A percentile compares a stretch with the other conserved stretches of the same genome.
phyloP scores from a whole-genome alignment of 1,139 yeast species.

The Diutina siamensis region DNA sequence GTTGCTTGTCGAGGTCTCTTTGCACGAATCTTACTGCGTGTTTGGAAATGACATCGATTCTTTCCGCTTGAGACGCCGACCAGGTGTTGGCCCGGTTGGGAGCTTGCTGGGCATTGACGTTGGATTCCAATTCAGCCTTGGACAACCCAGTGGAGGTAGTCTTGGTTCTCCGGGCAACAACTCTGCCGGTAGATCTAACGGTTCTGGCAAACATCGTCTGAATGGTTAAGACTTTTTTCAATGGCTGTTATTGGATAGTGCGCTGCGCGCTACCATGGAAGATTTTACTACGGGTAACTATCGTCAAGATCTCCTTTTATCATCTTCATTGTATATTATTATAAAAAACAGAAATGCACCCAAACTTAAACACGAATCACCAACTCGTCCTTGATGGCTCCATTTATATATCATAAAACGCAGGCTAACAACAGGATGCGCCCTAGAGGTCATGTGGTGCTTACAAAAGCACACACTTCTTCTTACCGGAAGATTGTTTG shows the following conservation, averaged over 20 bases:
- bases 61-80: constrained; percentile 59
- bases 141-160: constrained; percentile 1
- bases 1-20: constrained; percentile 55
- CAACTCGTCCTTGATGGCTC: neutral
- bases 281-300: neutral
- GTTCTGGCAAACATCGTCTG: constrained; percentile 2
- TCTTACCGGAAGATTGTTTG: constrained; percentile 38
- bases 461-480: constrained; percentile 51
- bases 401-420: neutral
- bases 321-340: constrained; percentile 3
- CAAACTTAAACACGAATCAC: neutral
- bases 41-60: constrained; percentile 42
- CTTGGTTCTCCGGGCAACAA: constrained; percentile 4
- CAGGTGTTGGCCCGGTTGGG: constrained; percentile 65
- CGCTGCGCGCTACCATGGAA: constrained; percentile 4
- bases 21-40: constrained; percentile 63
- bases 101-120: constrained; percentile 43
- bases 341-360: constrained; percentile 3
- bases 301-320: neutral
- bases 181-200: constrained; percentile 2
- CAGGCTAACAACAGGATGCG: neutral
- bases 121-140: constrained; percentile 20
- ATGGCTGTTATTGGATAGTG: constrained; percentile 1
- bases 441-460: neutral
- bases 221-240: neutral